Conservation (phyloP, 2,329 filamentous ascomycete species). For the Orbilia ellipsospora region DNA sequence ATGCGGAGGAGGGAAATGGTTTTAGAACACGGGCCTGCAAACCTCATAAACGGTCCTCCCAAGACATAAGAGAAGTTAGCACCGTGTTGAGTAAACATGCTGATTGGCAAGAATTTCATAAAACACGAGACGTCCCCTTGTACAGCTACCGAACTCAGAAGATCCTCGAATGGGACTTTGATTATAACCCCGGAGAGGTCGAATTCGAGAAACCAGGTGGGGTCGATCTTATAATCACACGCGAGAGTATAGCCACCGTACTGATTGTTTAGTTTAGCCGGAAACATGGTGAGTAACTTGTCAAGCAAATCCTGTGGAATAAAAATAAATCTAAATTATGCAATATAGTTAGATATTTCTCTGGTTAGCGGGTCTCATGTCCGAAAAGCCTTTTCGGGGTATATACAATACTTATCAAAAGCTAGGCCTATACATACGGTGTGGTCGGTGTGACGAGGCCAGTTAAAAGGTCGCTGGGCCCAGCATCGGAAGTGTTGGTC, state of each 20-base stretch:
- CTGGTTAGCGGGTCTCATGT: neutral
- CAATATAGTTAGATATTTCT: too few species aligned
- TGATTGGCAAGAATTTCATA: neutral
- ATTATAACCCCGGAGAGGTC: neutral
- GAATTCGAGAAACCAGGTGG: constrained; percentile 1
- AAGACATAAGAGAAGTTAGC: constrained; percentile 13
- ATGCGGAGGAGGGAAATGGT: neutral
- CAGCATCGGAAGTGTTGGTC: neutral
- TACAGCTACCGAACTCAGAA: neutral
- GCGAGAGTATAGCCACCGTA: neutral
- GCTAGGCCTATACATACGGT: neutral
- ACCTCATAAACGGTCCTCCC: constrained; percentile 18
- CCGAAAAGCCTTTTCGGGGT: neutral
- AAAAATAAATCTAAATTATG: neutral
- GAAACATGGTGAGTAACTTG: neutral
- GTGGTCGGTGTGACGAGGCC: neutral
- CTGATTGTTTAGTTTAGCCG: neutral
- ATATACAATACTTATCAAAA: neutral
- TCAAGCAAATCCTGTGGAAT: neutral
- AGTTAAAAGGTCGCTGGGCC: neutral
- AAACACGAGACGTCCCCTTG: neutral
- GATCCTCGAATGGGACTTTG: neutral
- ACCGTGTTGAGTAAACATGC: neutral
- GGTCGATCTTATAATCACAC: constrained; percentile 1
- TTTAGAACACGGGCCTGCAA: too few species aligned